Base-by-base conservation (phyloP, 257 asterid species). In the Thymus quinquecostatus region DNA sequence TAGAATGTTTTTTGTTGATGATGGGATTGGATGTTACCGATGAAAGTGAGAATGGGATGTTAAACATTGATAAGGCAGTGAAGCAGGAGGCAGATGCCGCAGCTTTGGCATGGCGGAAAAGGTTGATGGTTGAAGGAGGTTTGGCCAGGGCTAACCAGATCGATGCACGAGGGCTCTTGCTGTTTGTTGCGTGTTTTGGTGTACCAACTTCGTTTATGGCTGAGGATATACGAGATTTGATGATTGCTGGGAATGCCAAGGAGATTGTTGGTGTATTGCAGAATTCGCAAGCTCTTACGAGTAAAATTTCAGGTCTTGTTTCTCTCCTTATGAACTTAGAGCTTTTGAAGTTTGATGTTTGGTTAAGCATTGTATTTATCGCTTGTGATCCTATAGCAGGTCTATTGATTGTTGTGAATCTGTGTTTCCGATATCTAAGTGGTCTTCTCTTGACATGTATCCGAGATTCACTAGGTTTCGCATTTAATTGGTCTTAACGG, bases 161-260 rank as follows among this genome's bases (percentile, higher is more conserved):
- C 28, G 98, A 93, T 79, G 96, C 96, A 0, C 85, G 96, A 6
- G 98, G 98, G 33, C 81, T 93, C 82, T 71, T 93, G 60, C 58
- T 91, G 82, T 84, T 91, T 55, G 73, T 93, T 59, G 88, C 86
- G 33, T 87, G 97, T 70, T 93, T 87, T 73, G 97, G 96, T 64
- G 66, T 87, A 29, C 92, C 94, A 10, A 12, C 33, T 29, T 2
- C 30, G 48, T 91, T 93, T 70, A 81, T 58, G 76, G 68, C 38
- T 79, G 91, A 81, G 63, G 96, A 93, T 70, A 53, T 89, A 40
- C 77, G 84, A 79, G 94, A 86, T 77, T 83, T 92, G 85, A 62
- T 84, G 78, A 73, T 78, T 21, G 83, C 83, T 0, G 85, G 86
- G 69, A 81, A 89, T 64, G 84, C 81, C 21, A 89, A 83, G 84